Evolutionary conservation across 148 eudicot species (phyloP).

Genomic region (Drosera capensis): DNA sequence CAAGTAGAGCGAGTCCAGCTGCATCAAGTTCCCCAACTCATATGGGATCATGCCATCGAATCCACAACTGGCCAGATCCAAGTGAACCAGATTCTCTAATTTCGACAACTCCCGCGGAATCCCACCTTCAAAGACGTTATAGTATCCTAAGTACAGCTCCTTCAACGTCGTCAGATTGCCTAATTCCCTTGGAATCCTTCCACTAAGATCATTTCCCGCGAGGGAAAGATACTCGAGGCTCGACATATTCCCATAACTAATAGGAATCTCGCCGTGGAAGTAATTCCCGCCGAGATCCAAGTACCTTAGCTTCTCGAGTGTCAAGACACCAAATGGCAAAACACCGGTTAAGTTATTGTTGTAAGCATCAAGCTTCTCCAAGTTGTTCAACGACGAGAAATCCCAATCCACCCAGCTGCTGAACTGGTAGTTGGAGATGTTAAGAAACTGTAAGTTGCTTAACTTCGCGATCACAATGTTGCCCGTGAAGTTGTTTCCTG

Average conservation of each 20-base stretch:
- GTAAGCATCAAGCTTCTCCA: constrained; percentile 58
- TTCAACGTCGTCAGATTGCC: constrained; percentile 27
- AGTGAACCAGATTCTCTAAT: constrained; percentile 16
- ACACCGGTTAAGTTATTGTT: constrained; percentile 56
- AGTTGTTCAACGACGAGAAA: constrained; percentile 23
- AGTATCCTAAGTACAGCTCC: constrained; percentile 43
- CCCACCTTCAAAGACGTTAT: constrained; percentile 28
- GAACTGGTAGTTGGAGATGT: constrained; percentile 58
- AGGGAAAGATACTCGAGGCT: constrained; percentile 36
- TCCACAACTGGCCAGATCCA: constrained; percentile 47
- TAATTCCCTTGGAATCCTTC: constrained; percentile 30
- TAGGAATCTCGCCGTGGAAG: constrained; percentile 46
- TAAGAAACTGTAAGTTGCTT: constrained; percentile 32
- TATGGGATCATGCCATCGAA: constrained; percentile 40
- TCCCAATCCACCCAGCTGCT: constrained; percentile 33
- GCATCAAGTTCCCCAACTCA: constrained; percentile 35
- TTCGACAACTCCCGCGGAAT: constrained; percentile 39
- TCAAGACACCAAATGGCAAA: constrained; percentile 21
- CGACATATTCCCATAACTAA: constrained; percentile 23
- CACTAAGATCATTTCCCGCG: constrained; percentile 40
- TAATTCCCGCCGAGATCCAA: constrained; percentile 76
- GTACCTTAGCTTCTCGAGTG: constrained; percentile 30
- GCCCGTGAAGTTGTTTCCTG: constrained; percentile 80
- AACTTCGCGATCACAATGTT: constrained; percentile 22
- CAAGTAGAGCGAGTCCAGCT: constrained; percentile 39